Evolutionary conservation across 257 asterid genomes (phyloP), one percentile per base, ranked within the genome.

Genomic region (Solanum commersonii): DNA sequence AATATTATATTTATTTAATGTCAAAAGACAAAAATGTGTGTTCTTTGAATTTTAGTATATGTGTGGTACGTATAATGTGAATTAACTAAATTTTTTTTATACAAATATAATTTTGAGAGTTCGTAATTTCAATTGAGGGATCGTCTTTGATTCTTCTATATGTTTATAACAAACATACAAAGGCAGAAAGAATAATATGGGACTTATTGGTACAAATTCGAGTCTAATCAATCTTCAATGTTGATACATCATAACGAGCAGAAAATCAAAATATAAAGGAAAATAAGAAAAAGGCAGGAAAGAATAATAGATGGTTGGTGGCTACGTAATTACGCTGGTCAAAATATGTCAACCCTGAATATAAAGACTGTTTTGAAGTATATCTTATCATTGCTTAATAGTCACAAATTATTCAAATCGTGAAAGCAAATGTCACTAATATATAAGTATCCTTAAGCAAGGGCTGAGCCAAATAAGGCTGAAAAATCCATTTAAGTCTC

Each of bases 221-320:
- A 56, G 1, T 18, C n/a, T 56, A 56, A 0, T 56, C n/a, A 2
- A 56, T 18, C 10, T 18, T 0, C 0, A 56, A 18, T 56, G 0
- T 56, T 56, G 4, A 56, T 56, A 18, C 4, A 56, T 0, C 23
- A 52, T 18, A 18, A 52, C 4, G 4, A 18, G 0, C 10, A 56
- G 0, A 56, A 18, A 56, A 56, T 18, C 10, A 56, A 56, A 18
- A 56, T 18, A 2, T 18, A 56, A 56, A 56, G 9, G 10, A 18
- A 56, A 18, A 56, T 6, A 56, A 56, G 12, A 22, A 22, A 59
- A 22, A 3, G 67, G 67, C 12, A 22, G 67, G 67, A 59, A 59
- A 59, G 10, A 59, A 15, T 44, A 22, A 25, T 27, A 11, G 73
- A 12, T 7, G 9, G 20, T 25, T 25, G 73, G 25, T 67, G 73